phyloP scores from a whole-genome alignment of 208 protist species.

The Acanthamoeba quina region DNA sequence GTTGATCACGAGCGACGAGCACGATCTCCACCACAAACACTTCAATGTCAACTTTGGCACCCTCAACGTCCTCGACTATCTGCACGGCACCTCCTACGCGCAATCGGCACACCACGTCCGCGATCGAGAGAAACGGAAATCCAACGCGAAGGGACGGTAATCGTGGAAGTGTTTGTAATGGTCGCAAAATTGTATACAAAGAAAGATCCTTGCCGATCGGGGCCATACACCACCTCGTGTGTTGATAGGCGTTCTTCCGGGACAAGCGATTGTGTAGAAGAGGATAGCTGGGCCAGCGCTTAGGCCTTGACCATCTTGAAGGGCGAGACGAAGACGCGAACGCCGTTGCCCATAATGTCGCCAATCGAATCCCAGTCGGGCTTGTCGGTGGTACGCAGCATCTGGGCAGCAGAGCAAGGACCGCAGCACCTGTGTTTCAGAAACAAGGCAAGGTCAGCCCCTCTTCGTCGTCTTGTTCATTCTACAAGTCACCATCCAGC shows the following conservation, averaged over 20 bases:
- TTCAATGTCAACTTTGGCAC: slow-evolving; percentile 58
- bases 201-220: neutral
- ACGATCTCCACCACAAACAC: slow-evolving; percentile 36
- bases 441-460: neutral
- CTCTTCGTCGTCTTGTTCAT: neutral
- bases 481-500: neutral
- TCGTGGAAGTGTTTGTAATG: too few species aligned
- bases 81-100: slow-evolving; percentile 2
- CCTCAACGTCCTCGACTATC: neutral
- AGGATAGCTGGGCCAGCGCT: neutral
- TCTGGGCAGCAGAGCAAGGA: slow-evolving; percentile 34
- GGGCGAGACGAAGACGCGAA: slow-evolving; percentile 2
- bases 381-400: slow-evolving; percentile 65
- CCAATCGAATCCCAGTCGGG: slow-evolving; percentile 52
- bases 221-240: neutral
- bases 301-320: slow-evolving; percentile 71
- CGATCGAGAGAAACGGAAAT: neutral
- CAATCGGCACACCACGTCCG: neutral
- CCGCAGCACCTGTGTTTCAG: slow-evolving; percentile 6
- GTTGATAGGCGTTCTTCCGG: neutral
- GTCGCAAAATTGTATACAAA: neutral
- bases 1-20: neutral
- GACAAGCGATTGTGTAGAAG: neutral
- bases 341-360: slow-evolving; percentile 17
- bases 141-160: neutral